Evolutionary conservation across 225 moss, liverwort and hornwort genomes (phyloP), one percentile per base, ranked within the genome.

Genomic region (Pleurozium schreberi): DNA sequence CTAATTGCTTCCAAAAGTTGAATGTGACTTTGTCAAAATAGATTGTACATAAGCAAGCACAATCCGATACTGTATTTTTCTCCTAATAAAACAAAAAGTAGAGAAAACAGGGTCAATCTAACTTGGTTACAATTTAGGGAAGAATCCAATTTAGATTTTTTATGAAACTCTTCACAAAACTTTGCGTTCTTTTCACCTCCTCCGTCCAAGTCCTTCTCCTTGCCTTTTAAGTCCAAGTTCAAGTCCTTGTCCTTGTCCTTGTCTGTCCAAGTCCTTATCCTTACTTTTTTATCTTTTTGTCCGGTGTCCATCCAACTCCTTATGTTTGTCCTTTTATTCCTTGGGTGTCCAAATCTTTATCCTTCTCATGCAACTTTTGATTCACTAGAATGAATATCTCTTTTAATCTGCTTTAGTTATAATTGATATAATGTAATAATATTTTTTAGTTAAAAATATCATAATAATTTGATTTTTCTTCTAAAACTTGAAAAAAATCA

Each of bases 301-400:
- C 8, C 59, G 20, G 0, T 26, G 0, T 50, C 1, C 1, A 0
- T 50, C 20, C 7, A 12, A 33, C 3, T 34, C 13, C 0, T 75
- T 49, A 13, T 21, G 20, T 1, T 50, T 12, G 1, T 2, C 11
- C 1, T 31, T 74, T 6, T 19, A 3, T 19, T 2, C 11, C 2
- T 1, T 50, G 3, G 31, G 4, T 0, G 0, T 50, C 20, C 5
- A 12, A 75, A 4, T 75, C 12, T 5, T 53, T 76, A 36, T 76
- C 21, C 1, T 55, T 6, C 0, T 40, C n/a, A 59, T 10, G 10
- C 27, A 59, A 12, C 4, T 40, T 40, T 80, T 36, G 6, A 78
- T 57, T 1, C 20, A 4, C 55, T 55, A 38, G 4, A 55, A 38
- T 77, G 25, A 55, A 55, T n/a, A 16, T 57, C 6, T 36, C 10